These are phyloP conservation scores for Chaetomiaceae sp. DNA, from an alignment of 2,329 filamentous ascomycete genomes.

Conservation along the genomic window DNA sequence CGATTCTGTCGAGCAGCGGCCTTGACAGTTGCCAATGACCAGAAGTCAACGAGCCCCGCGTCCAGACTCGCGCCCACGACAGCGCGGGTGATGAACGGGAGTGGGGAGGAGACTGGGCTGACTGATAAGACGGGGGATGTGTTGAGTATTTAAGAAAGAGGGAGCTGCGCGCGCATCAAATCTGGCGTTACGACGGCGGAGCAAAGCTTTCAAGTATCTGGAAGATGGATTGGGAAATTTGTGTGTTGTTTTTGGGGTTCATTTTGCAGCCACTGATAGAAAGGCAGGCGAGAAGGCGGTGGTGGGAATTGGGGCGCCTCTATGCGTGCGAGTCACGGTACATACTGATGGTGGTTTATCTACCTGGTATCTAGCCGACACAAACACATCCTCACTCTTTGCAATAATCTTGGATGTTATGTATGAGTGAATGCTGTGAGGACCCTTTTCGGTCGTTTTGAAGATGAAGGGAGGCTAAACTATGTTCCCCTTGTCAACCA, in stretches of 20 bases:
- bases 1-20: too few relatives aligned
- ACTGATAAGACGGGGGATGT: not conserved
- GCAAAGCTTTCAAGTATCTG: too few relatives aligned
- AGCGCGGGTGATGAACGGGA: not conserved
- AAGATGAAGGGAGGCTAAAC: not conserved
- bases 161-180: not conserved
- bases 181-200: not conserved
- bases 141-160: not conserved
- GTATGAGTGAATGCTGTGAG: not conserved
- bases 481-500: too few relatives aligned
- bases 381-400: constrained; percentile 2
- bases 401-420: not conserved
- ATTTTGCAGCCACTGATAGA: too few relatives aligned
- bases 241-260: too few relatives aligned
- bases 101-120: not conserved
- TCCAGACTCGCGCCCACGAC: too few relatives aligned
- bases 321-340: too few relatives aligned
- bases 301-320: not conserved
- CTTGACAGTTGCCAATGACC: too few relatives aligned
- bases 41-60: too few relatives aligned
- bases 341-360: too few relatives aligned
- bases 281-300: not conserved
- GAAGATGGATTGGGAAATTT: too few relatives aligned
- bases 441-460: too few relatives aligned
- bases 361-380: not conserved